These are phyloP conservation scores for Trametes sp. DNA, from an alignment of 1,284 basidiomycete species.

Conservation along the genomic window DNA sequence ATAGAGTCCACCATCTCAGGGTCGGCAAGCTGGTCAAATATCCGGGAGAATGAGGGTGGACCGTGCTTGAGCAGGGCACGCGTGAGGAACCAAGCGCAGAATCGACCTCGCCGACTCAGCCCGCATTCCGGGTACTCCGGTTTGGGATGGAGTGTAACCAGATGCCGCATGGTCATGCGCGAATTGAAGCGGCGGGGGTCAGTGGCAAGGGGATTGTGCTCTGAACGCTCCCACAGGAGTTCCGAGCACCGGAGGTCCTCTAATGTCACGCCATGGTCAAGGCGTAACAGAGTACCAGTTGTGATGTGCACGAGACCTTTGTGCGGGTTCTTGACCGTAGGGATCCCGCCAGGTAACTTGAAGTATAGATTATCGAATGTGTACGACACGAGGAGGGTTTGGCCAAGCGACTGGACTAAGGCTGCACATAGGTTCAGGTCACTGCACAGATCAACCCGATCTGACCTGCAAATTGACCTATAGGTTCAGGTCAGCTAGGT, in stretches of 20 bases:
- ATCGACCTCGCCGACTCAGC: constrained; percentile 34
- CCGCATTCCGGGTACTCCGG: constrained; percentile 24
- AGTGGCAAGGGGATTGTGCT: constrained; percentile 4
- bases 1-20: constrained; percentile 42
- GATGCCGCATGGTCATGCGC: neutral
- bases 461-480: too few species aligned
- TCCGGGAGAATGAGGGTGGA: constrained; percentile 22
- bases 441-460: too few species aligned
- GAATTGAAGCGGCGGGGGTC: constrained; percentile 29
- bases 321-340: constrained; percentile 35
- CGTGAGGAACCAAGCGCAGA: constrained; percentile 39
- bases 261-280: constrained; percentile 35
- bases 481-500: too few species aligned
- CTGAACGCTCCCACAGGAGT: constrained; percentile 40
- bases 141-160: constrained; percentile 29
- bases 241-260: constrained; percentile 42
- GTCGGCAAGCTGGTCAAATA: constrained; percentile 27
- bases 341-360: constrained; percentile 32
- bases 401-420: too few species aligned
- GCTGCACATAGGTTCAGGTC: too few species aligned
- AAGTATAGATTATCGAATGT: constrained; percentile 43
- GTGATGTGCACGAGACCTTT: constrained; percentile 37
- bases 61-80: constrained; percentile 36
- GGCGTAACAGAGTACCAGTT: constrained; percentile 36
- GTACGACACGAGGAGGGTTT: neutral